Percentiles rank a stretch among this genome's conserved stretches.
phyloP scores from a whole-genome alignment of 305 asterid genomes.

The Fraxinus xanthoxyloides region DNA sequence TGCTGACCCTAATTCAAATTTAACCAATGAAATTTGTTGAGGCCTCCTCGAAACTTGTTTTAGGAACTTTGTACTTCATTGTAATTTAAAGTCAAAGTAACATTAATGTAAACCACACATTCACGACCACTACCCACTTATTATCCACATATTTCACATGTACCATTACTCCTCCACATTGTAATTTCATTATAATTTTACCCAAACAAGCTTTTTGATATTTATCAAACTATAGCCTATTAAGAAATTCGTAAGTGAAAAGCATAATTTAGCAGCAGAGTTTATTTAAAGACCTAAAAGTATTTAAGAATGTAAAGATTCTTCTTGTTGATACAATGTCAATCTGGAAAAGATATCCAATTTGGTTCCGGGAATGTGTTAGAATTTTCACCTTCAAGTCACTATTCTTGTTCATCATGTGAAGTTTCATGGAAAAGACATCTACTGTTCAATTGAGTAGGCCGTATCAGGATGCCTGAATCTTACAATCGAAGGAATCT shows the following conservation, averaged over 20 bases:
- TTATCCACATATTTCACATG: background rate
- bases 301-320: background rate
- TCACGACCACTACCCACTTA: background rate
- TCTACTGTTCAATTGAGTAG: conserved; percentile 2
- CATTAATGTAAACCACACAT: background rate
- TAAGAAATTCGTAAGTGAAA: background rate
- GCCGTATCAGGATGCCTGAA: conserved; percentile 1
- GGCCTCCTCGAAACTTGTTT: background rate
- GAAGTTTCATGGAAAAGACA: background rate
- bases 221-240: background rate
- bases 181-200: background rate
- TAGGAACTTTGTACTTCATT: background rate
- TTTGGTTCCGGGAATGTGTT: background rate
- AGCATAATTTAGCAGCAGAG: background rate
- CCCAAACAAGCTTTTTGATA: background rate
- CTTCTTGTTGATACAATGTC: conserved; percentile 5
- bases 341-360: background rate
- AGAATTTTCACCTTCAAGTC: background rate
- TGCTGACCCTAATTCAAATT: background rate
- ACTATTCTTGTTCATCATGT: background rate
- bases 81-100: background rate
- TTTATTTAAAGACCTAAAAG: background rate
- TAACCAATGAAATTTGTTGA: background rate
- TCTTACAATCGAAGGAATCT: background rate
- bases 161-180: background rate